Percentiles rank a stretch among this genome's conserved stretches.
Evolutionary conservation across 2,329 filamentous ascomycete genomes (phyloP).

Genomic region (Colletotrichum liriopes): DNA sequence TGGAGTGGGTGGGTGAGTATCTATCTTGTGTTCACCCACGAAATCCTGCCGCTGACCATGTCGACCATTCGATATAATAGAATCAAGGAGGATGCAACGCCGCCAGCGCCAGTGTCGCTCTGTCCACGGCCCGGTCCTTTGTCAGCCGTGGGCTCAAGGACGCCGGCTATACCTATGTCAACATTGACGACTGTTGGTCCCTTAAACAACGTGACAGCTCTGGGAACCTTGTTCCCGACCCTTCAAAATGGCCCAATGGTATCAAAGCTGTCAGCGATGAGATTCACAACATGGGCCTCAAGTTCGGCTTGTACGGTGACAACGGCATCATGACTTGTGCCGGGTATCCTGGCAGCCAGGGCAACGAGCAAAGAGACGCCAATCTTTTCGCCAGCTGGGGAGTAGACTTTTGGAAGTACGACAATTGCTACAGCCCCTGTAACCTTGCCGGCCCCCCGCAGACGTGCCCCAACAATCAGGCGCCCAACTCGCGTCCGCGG

Average conservation of each 20-base stretch:
- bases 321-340: conserved; percentile 66
- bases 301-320: conserved; percentile 57
- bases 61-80: background rate
- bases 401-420: conserved; percentile 68
- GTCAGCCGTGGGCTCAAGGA: conserved; percentile 47
- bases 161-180: conserved; percentile 48
- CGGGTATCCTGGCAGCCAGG: conserved; percentile 48
- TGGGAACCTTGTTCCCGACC: conserved; percentile 49
- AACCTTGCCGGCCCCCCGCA: background rate
- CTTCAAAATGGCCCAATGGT: conserved; percentile 55
- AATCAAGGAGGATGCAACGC: conserved; percentile 1
- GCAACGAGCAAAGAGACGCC: conserved; percentile 64
- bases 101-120: conserved; percentile 1
- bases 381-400: conserved; percentile 66
- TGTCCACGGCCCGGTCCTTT: conserved; percentile 19
- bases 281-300: conserved; percentile 53
- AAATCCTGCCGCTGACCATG: background rate
- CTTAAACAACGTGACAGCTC: conserved; percentile 44
- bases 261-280: conserved; percentile 54
- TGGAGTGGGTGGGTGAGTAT: background rate
- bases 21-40: background rate
- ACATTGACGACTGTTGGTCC: conserved; percentile 55
- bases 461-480: conserved; percentile 4
- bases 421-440: conserved; percentile 56
- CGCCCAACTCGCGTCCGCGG: background rate